Conservation (phyloP, 176 grass and related monocot species). For the Saccharum spontaneum region DNA sequence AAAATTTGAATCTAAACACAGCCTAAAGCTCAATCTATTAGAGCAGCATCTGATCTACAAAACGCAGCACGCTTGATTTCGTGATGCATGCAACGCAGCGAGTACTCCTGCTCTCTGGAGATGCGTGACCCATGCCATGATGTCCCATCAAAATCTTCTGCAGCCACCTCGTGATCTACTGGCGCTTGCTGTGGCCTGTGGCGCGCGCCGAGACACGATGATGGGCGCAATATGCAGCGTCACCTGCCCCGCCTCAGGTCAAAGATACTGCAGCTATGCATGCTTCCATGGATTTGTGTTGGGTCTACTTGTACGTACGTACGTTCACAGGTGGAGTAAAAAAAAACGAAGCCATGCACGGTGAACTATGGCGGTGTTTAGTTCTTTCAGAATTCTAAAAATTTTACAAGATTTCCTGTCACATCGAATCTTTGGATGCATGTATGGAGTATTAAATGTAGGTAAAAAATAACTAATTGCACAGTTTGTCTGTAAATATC, state of each 20-base stretch:
- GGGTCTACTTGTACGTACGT: background rate
- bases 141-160: constrained; percentile 31
- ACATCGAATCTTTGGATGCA: too few relatives aligned
- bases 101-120: background rate
- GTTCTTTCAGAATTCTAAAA: too few relatives aligned
- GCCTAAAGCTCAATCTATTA: too few relatives aligned
- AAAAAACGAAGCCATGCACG: background rate
- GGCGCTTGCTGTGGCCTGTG: too few relatives aligned
- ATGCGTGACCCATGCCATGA: constrained; percentile 20
- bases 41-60: background rate
- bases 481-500: too few relatives aligned
- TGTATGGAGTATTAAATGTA: too few relatives aligned
- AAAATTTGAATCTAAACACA: too few relatives aligned
- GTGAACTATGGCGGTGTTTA: background rate
- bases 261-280: constrained; percentile 10
- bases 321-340: too few relatives aligned
- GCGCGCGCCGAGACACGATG: background rate
- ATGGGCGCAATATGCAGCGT: constrained; percentile 20
- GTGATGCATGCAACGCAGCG: constrained; percentile 9
- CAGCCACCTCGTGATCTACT: constrained; percentile 35
- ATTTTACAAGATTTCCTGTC: too few relatives aligned
- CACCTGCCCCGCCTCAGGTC: constrained; percentile 23
- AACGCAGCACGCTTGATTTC: background rate
- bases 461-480: too few relatives aligned
- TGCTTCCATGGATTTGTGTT: background rate